Conservation (phyloP, 1,139 yeast genomes). For the Keqinozyma sinolaborantium region DNA sequence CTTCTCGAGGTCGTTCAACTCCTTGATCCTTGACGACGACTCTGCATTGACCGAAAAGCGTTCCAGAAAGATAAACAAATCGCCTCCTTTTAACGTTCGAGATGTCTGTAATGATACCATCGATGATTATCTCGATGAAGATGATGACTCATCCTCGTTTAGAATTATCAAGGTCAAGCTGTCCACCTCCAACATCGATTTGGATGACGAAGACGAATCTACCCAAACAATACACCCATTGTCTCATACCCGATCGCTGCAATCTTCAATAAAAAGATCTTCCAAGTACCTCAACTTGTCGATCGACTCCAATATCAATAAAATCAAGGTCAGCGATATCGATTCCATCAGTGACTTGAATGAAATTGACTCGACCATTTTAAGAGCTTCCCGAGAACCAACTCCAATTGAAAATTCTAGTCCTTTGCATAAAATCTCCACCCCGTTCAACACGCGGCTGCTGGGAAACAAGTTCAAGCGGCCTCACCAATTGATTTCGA, state of each 20-base stretch:
- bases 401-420: constrained; percentile 17
- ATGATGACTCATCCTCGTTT: background rate
- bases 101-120: constrained; percentile 26
- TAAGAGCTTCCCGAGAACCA: constrained; percentile 12
- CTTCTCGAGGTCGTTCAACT: constrained; percentile 44
- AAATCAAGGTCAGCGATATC: constrained; percentile 13
- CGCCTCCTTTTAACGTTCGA: constrained; percentile 44
- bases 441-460: constrained; percentile 9
- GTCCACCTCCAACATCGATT: constrained; percentile 11
- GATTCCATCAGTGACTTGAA: constrained; percentile 26
- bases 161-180: constrained; percentile 3
- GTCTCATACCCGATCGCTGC: constrained; percentile 2
- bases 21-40: constrained; percentile 40
- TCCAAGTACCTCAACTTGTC: constrained; percentile 46
- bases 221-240: constrained; percentile 5
- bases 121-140: constrained; percentile 12
- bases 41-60: constrained; percentile 16
- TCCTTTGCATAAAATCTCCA: constrained; percentile 9
- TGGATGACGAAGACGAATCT: constrained; percentile 11
- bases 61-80: constrained; percentile 25
- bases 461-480: constrained; percentile 41
- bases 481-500: constrained; percentile 45
- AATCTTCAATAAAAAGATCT: constrained; percentile 39
- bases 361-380: constrained; percentile 21
- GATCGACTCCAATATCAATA: constrained; percentile 26